These are phyloP conservation scores for Pyricularia pennisetigena DNA, from an alignment of 2,329 filamentous ascomycete genomes.

Conservation along the genomic window DNA sequence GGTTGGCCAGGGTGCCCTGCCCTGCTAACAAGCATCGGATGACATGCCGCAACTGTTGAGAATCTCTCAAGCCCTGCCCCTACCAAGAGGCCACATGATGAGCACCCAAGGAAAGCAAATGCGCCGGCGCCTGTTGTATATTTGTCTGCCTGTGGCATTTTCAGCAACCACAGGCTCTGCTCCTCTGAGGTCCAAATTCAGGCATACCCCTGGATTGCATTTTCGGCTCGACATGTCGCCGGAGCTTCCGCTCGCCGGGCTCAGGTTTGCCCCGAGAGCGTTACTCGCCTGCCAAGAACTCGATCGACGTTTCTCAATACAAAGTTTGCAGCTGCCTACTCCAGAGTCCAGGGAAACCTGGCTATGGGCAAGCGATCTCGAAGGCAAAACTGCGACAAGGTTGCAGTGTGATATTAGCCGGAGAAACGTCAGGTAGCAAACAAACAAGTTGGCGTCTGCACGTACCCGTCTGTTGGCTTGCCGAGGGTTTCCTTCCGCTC, in stretches of 20 bases:
- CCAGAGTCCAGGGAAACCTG: neutral
- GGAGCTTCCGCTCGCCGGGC: neutral
- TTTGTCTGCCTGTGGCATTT: neutral
- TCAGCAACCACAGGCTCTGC: neutral
- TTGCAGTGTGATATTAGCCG: neutral
- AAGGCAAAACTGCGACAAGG: neutral
- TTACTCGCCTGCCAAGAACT: neutral
- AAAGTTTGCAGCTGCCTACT: neutral
- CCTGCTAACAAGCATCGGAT: neutral
- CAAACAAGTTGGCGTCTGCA: neutral
- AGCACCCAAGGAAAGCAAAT: neutral
- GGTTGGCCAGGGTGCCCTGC: neutral
- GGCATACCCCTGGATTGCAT: neutral
- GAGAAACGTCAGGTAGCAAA: neutral
- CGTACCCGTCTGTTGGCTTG: neutral
- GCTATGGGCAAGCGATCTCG: neutral
- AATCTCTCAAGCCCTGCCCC: neutral
- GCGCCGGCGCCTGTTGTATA: neutral
- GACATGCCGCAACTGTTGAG: neutral
- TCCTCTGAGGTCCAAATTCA: neutral
- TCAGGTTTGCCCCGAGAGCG: neutral
- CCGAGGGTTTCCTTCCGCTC: neutral
- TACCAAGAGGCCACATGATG: neutral
- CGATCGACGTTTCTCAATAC: neutral
- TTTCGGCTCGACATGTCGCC: no score